phyloP scores from a whole-genome alignment of 169 alveolate genomes.

The Babesia sp. region DNA sequence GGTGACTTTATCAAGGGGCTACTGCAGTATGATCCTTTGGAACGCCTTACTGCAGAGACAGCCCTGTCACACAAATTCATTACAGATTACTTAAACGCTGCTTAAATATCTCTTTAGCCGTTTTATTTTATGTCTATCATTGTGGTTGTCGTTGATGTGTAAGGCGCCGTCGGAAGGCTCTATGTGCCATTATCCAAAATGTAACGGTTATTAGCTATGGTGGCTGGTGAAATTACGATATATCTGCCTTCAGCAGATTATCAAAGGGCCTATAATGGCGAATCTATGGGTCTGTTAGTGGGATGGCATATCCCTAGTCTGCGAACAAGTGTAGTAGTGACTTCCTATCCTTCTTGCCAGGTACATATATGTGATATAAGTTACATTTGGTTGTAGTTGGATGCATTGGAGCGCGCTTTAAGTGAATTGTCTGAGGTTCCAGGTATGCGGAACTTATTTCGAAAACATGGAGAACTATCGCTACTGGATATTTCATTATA shows the following conservation, averaged over 20 bases:
- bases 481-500: constrained; percentile 3
- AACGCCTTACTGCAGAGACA: constrained; percentile 84
- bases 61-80: constrained; percentile 93
- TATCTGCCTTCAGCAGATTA: constrained; percentile 10
- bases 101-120: not conserved
- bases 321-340: constrained; percentile 7
- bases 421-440: not conserved
- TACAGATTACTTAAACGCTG: constrained; percentile 86
- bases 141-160: not conserved
- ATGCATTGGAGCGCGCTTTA: not conserved
- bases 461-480: constrained; percentile 9
- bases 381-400: not conserved
- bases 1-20: constrained; percentile 79
- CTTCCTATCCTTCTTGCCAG: constrained; percentile 33
- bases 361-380: not conserved
- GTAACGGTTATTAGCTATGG: constrained; percentile 8
- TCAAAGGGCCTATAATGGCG: constrained; percentile 9
- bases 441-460: not conserved
- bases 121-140: not conserved
- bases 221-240: not conserved
- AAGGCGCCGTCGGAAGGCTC: not conserved
- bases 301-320: constrained; percentile 23
- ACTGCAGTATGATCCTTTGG: constrained; percentile 86
- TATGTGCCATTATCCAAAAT: not conserved
- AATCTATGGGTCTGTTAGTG: not conserved